Base-by-base conservation (phyloP, 2,329 filamentous ascomycete genomes). In the Sclerotinia trifoliorum region DNA sequence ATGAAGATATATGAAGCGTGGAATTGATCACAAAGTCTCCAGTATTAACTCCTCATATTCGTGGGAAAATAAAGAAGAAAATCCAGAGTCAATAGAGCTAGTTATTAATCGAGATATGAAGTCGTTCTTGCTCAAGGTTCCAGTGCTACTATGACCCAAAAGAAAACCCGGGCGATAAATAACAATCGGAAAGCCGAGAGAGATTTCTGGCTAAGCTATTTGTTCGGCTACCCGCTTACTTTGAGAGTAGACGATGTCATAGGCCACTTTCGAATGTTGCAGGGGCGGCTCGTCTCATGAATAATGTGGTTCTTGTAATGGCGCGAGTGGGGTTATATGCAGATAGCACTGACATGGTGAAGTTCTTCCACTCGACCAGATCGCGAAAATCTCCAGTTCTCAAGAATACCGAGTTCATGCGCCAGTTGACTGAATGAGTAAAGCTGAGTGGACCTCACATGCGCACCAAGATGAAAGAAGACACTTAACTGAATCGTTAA, bases 231-330 rank as follows among this genome's bases (percentile, higher is more conserved):
- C 13, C 8, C 10, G 21, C 52, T 55, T 13, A 11, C 11, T 6
- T 29, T 35, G 8, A 17, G 17, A 32, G 35, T 55, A 21, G 10
- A 13, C 19, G 8, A 5, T 5, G 8, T 55, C 26, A 32, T 15
- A 19, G n/a, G n/a, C n/a, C 8, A 0, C 4, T 13, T 6, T 29
- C 8, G n/a, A 6, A 5, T 7, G 0, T 32, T 19, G 19, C 10
- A 29, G 29, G 32, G 11, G 5, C 10, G 17, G 2, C 5, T 13
- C 10, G 3, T 42, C 39, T 42, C 11, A 3, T 2, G 1, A 4
- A 15, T 2, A 13, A 15, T 1, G 13, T 4, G 13, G 13, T 42
- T 4, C 39, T 3, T 42, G 39, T 42, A 15, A 42, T 42, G 39
- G 2, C 35, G 39, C 11, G 39, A 15, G 26, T 19, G 19, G 32